Base-by-base conservation (phyloP, 2,329 filamentous ascomycete genomes). In the Macroventuria anomochaeta region DNA sequence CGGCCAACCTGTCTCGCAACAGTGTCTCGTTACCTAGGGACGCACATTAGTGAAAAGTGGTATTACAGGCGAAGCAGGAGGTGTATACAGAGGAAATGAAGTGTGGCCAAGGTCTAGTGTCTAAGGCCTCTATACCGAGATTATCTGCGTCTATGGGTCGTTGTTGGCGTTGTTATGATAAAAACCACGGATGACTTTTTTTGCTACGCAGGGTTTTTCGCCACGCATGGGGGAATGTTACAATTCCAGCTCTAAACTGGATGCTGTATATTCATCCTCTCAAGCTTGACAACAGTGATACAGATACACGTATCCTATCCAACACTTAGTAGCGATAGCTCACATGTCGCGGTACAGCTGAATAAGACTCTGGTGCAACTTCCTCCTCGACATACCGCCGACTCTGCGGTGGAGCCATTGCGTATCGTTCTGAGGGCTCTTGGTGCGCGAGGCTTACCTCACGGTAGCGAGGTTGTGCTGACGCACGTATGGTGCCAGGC, bases 371-470 rank as follows among this genome's bases (percentile, higher is more conserved):
- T 29, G 64, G 65, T n/a, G 52, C 63, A 12, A 62, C 49, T 38
- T 73, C 67, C 20, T 78, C 75, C 50, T 80, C 78, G 18, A 78
- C 68, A 63, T 78, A 80, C 18, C 75, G 69, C 42, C 71, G 61
- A 23, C 59, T 43, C 42, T 65, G 69, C n/a, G 67, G 63, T 25
- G 68, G 55, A 7, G 59, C 66, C 47, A 67, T 69, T 10, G 67
- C 57, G 39, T 69, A 75, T 4, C 70, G 71, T 38, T 73, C 70
- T 26, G 64, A 60, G 8, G 68, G 58, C 46, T 73, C 71, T 42
- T 63, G 68, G 13, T 65, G 77, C 52, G 75, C 68, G 28, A 79
- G 73, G 53, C 77, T 80, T 41, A 78, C 70, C 66, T 74, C 67
- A 46, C 68, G 61, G 58, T 72, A 73, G 62, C 76, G 66, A 34